These are phyloP conservation scores for Sarocladium brachiariae DNA, from an alignment of 2,329 filamentous ascomycete species.

Conservation along the genomic window DNA sequence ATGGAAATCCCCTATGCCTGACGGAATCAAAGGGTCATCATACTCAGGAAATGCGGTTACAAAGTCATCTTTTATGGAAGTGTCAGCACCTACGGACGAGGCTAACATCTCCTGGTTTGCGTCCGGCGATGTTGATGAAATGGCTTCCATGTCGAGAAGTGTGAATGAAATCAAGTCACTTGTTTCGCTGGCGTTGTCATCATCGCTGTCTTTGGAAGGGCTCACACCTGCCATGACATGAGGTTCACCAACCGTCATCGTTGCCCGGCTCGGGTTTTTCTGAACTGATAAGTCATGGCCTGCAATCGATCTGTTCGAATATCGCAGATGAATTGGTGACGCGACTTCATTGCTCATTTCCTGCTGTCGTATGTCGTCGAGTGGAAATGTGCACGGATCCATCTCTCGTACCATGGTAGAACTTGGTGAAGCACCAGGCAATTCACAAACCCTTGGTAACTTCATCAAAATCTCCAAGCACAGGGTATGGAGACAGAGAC, in stretches of 20 bases:
- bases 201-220: neutral
- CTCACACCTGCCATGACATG: neutral
- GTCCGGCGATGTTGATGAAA: neutral
- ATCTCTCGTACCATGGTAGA: neutral
- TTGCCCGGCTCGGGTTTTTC: neutral
- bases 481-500: too few species aligned
- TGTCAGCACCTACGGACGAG: neutral
- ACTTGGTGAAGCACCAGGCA: too few species aligned
- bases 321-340: neutral
- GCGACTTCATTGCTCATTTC: neutral
- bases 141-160: neutral
- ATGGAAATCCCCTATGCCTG: too few species aligned
- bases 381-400: conserved; percentile 11
- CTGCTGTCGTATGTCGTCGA: conserved; percentile 13
- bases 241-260: neutral
- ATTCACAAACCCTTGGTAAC: too few species aligned
- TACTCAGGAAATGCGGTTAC: neutral
- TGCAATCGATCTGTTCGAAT: neutral
- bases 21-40: neutral
- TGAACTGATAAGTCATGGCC: neutral
- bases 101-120: neutral
- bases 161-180: conserved; percentile 8
- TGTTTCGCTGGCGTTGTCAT: conserved; percentile 2
- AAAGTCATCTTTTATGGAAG: neutral
- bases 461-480: too few species aligned